Conservation (phyloP, 345 rosid species). For the Bruguiera gymnorhiza region DNA sequence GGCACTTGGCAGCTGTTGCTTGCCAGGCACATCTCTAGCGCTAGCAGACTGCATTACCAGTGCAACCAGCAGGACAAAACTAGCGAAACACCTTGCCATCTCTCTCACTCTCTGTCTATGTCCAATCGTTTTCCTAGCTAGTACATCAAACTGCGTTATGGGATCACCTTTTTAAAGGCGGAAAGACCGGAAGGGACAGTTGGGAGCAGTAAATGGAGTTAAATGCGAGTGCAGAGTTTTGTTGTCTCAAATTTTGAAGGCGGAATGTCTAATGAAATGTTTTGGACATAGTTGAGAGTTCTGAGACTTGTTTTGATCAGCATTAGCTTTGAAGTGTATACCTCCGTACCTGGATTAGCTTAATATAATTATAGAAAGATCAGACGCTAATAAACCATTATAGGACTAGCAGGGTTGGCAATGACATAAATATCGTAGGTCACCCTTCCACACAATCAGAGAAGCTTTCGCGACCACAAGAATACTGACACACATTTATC, state of each 20-base stretch:
- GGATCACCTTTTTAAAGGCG: constrained; percentile 25
- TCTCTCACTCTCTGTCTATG: neutral
- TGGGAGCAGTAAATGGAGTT: constrained; percentile 32
- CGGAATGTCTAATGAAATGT: neutral
- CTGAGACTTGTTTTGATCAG: too few species aligned
- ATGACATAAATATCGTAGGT: too few species aligned
- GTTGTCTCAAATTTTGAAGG: neutral
- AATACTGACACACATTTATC: too few species aligned
- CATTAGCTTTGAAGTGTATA: too few species aligned
- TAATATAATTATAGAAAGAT: too few species aligned
- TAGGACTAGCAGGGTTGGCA: too few species aligned
- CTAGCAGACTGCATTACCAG: neutral
- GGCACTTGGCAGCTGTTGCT: neutral
- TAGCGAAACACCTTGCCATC: neutral
- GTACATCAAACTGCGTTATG: neutral
- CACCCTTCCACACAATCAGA: too few species aligned
- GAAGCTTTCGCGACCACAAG: too few species aligned
- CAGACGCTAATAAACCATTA: too few species aligned
- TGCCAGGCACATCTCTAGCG: neutral
- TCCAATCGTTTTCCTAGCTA: neutral
- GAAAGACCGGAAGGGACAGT: constrained; percentile 19
- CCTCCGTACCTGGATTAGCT: neutral
- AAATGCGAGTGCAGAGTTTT: constrained; percentile 13
- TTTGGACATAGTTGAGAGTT: too few species aligned
- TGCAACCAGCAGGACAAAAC: neutral